Base-by-base conservation (phyloP, 306 rosid genomes). In the Vicia sativa region DNA sequence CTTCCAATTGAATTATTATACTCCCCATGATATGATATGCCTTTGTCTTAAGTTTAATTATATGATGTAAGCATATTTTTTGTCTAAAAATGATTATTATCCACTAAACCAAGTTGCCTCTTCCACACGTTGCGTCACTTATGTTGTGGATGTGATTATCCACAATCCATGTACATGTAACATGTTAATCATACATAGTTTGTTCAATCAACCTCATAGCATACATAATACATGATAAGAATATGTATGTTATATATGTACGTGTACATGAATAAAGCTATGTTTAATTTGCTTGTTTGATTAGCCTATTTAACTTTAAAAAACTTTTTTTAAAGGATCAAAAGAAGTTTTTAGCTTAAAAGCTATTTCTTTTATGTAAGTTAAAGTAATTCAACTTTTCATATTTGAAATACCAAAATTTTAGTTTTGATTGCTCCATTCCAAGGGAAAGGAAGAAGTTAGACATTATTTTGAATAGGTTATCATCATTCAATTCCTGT, bases 61-160 rank as follows among this genome's bases (percentile, higher is more conserved):
- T 72, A 26, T 77, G 84, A 89, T 77, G 96, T 81, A 83, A 86
- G 85, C 93, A 85, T 41, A 57, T 72, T 67, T 79, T 73, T 80
- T 74, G 73, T 73, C 82, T 53, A 67, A 82, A 84, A 21, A 52
- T 52, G 31, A 86, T 80, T 66, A 87, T 86, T 86, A 86, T 89
- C 97, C 95, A 76, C 77, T 75, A 67, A 74, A 77, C 66, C 87
- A 81, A 82, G 78, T 77, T 77, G 81, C 81, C 70, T 54, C 48
- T 45, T 42, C 37, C 74, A 54, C 42, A 54, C 42, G 71, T 77
- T 49, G 48, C 26, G 28, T 74, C 75, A 56, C 68, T 31, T 38
- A 15, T 61, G 26, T 58, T 34, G 48, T 61, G 48, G 64, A 19
- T 46, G 45, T 62, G 64, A 50, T 37, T 71, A 45, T 67, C 45